Evolutionary conservation across 2,329 filamentous ascomycete genomes (phyloP).

Genomic region (Hymenoscyphus fraxineus): DNA sequence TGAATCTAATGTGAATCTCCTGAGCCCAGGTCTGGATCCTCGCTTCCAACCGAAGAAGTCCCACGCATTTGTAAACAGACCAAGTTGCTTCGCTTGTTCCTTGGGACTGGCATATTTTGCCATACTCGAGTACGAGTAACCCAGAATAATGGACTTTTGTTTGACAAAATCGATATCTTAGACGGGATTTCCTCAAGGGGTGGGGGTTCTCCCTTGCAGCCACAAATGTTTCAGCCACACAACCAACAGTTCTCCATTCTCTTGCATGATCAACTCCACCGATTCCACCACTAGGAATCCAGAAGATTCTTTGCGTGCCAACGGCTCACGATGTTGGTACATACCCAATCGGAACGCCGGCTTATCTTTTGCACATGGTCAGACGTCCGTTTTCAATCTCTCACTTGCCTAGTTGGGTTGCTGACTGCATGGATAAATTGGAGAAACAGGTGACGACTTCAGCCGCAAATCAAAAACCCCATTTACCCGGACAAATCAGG

Average conservation of each 20-base stretch:
- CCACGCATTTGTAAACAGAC: too few species aligned
- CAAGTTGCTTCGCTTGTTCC: too few species aligned
- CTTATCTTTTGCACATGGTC: neutral
- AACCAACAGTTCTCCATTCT: neutral
- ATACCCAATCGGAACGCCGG: neutral
- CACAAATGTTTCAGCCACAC: neutral
- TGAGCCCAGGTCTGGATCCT: too few species aligned
- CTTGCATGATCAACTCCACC: neutral
- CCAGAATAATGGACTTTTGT: too few species aligned
- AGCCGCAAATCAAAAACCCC: neutral
- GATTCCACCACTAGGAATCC: neutral
- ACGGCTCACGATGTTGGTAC: neutral
- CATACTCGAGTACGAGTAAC: too few species aligned
- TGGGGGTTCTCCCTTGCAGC: too few species aligned
- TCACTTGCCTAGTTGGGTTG: neutral
- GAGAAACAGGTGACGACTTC: neutral
- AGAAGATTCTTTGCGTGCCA: neutral
- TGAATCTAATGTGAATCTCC: too few species aligned
- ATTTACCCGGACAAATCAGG: neutral
- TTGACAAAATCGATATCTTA: too few species aligned
- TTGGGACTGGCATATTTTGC: too few species aligned
- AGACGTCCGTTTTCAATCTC: neutral
- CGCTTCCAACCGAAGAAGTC: too few species aligned
- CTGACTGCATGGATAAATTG: constrained; percentile 1
- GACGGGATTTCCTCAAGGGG: too few species aligned